Base-by-base conservation (phyloP, 2,329 filamentous ascomycete genomes). In the Penicillium sp. region DNA sequence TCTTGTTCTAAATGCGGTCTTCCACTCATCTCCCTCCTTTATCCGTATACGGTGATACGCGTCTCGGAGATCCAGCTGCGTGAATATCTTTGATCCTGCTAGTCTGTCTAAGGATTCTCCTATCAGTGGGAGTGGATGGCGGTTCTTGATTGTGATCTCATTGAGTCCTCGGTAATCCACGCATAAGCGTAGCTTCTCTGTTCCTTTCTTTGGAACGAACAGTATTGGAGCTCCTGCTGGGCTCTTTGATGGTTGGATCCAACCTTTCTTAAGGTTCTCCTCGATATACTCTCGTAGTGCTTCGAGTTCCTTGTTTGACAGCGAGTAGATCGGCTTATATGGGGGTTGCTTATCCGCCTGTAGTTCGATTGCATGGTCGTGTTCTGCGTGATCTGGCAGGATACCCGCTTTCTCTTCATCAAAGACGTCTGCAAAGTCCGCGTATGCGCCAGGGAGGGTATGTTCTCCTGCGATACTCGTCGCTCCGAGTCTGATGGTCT, bases 111-210 rank as follows among this genome's bases (percentile, higher is more conserved):
- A 35, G 0, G 60, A 59, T 50, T 73, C 56, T 3, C 47, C 49
- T 29, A 72, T 68, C 18, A 71, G 46, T 0, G 54, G 62, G 18
- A 74, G 25, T 0, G 54, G 59, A 41, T 69, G 68, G 1, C 53
- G 27, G 54, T 73, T 63, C 49, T 75, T 74, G n/a, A 63, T 51
- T 1, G 61, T 74, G 26, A 73, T n/a, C n/a, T n/a, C n/a, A n/a
- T n/a, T n/a, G n/a, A n/a, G n/a, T n/a, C n/a, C n/a, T n/a, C n/a
- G n/a, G 58, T 2, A 35, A 46, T 75, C 61, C 3, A 74, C 55
- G 53, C 62, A 71, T 15, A 71, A 43, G 2, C 58, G 27, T 6
- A 69, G 52, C 1, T 26, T 27, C 29, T 26, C 44, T 23, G n/a
- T 31, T 8, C 26, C 49, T 12, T 11, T 22, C 29, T 56, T 56